Base-by-base conservation (phyloP, 2,329 filamentous ascomycete genomes). In the Ascosphaera pollenicola region DNA sequence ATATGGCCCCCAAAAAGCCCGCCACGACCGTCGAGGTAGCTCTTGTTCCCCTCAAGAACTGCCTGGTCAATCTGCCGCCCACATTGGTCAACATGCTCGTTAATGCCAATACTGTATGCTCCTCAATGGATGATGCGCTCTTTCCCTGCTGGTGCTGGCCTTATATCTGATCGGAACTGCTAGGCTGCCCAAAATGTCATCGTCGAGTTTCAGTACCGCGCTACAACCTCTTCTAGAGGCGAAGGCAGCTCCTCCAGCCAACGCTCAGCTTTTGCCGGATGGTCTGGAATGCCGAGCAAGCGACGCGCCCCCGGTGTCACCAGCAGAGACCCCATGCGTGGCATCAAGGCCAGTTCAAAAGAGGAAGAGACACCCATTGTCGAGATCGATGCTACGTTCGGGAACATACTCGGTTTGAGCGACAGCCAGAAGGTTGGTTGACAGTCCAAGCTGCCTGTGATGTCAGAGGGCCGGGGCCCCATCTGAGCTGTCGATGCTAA, bases 231-330 rank as follows among this genome's bases (percentile, higher is more conserved):
- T 17, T 54, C 60, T 40, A 50, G 63, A 39, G 52, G 57, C 37
- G 62, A 65, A 46, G 51, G 62, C 18, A 62, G 64, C 49, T 51
- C 63, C 31, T 55, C 64, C 39, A 54, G 62, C 5, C 70, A 73
- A 48, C 71, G 69, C 51, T 91, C 81, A 37, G 67, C 91, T 49
- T 98, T 79, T 54, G 67, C 92, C 43, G 89, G 89, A 55, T 98
- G 89, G 89, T 94, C 89, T 8, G 89, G 89, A 49, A 91, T 98
- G 82, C 79, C 84, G 46, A 94, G 85, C 64, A 91, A 85, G 66
- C 74, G 81, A 52, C 79, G 75, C 55, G 72, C 75, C 10, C 71
- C 81, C n/a, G 32, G 32, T 13, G 68, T 85, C 19, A 73, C 89
- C 19, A 69, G 72, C 41, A 73, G 77, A 47, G 79, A 89, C 52